Evolutionary conservation across 176 grass and related monocot species (phyloP), one percentile per base, ranked within the genome.

Genomic region (Guadua angustifolia): DNA sequence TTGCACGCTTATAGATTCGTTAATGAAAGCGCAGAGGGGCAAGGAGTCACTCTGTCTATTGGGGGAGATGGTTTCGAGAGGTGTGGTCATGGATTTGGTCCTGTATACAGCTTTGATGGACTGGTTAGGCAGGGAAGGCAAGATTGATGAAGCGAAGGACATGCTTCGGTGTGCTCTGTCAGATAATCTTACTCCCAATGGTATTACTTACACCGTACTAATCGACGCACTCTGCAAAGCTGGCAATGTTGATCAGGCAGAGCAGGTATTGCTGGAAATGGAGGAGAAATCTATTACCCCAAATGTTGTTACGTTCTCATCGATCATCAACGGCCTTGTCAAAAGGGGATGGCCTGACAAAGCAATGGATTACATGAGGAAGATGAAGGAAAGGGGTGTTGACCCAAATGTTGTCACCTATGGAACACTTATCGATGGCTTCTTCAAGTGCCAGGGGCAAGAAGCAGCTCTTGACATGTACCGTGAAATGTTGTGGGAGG

Each of bases 321-420:
- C 91, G 12, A 88, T 98, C 70, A 83, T 98, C 65, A 90, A 95
- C 22, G 92, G 91, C 21, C 90, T 91, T 86, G 82, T 84, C 69
- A 98, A 91, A 88, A 89, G 86, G 71, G 77, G 82, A 78, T 84
- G 66, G 74, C 76, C 95, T 66, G 61, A 0, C 53, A 79, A 91
- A 83, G 90, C 92, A 25, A 67, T 69, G 64, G 90, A 66, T 58
- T 88, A 71, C 84, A 82, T 87, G 76, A 82, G 79, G 53, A 80
- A 74, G 86, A 98, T 98, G 95, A 88, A 88, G 51, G 87, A 93
- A 86, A 95, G 68, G 78, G 81, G 86, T 29, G 80, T 93, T 75
- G 32, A 83, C 79, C 91, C 92, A 43, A 95, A 90, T 88, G 85
- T 88, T 43, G 84, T 95, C 69, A 95, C 95, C 38, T 98, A 95